Conservation (phyloP, 192 early-diverging fungal species). For the Dimargaris xerosporica region DNA sequence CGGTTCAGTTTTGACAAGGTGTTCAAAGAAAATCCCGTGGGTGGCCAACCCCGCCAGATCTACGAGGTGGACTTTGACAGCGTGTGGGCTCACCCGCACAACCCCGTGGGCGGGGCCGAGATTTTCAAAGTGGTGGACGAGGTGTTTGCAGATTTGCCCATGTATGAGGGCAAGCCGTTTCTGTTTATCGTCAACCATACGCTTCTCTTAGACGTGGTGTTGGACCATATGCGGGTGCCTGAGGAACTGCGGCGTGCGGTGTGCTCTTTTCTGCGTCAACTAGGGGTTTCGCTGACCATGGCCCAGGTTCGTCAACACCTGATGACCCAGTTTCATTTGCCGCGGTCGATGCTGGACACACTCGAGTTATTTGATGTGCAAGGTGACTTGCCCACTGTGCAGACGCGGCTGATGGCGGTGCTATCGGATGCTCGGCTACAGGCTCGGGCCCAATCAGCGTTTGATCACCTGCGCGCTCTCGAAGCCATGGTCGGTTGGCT, state of each 20-base stretch:
- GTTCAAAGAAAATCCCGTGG: constrained; percentile 61
- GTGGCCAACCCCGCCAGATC: constrained; percentile 68
- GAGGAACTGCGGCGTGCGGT: constrained; percentile 29
- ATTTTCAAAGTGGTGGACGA: constrained; percentile 68
- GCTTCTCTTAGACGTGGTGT: constrained; percentile 50
- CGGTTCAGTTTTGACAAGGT: constrained; percentile 74
- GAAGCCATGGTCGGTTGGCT: constrained; percentile 3
- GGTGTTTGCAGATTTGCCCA: constrained; percentile 49
- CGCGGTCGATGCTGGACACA: constrained; percentile 43
- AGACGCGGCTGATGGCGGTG: constrained; percentile 20
- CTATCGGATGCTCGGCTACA: constrained; percentile 22
- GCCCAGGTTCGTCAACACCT: constrained; percentile 43
- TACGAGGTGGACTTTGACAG: constrained; percentile 87
- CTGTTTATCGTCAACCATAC: constrained; percentile 65
- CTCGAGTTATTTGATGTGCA: constrained; percentile 43
- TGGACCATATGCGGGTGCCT: constrained; percentile 51
- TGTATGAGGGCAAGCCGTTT: constrained; percentile 37
- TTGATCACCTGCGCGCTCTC: constrained; percentile 20
- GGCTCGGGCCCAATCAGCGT: constrained; percentile 14
- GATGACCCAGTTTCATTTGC: constrained; percentile 37
- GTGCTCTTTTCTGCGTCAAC: constrained; percentile 37
- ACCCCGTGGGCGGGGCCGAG: constrained; percentile 77
- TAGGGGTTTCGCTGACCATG: constrained; percentile 38
- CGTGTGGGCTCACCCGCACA: constrained; percentile 39
- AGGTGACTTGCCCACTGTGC: constrained; percentile 28